phyloP scores from a whole-genome alignment of 306 rosid genomes.

The Macrotyloma uniflorum region DNA sequence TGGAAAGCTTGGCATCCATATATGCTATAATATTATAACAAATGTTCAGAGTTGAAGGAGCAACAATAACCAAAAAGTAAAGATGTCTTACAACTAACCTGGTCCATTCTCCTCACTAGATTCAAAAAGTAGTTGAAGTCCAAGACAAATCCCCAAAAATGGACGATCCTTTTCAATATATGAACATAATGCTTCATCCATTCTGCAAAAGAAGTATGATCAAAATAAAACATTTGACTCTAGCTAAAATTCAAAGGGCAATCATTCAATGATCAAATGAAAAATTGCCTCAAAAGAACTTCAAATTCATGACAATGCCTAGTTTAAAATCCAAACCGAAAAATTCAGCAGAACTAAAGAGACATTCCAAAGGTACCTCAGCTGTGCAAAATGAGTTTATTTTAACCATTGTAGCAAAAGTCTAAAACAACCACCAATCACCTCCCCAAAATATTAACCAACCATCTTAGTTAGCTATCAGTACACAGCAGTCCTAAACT shows the following conservation, averaged over 20 bases:
- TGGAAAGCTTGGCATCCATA: neutral
- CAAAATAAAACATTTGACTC: slow-evolving; percentile 12
- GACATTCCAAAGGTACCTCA: slow-evolving; percentile 4
- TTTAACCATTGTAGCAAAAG: neutral
- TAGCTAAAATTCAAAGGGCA: neutral
- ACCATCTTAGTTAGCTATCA: neutral
- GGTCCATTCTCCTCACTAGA: slow-evolving; percentile 93
- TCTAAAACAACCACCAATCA: slow-evolving; percentile 2
- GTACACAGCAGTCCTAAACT: neutral
- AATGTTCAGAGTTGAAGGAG: neutral
- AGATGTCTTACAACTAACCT: slow-evolving; percentile 53
- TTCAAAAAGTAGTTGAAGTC: slow-evolving; percentile 95
- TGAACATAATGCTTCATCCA: slow-evolving; percentile 85
- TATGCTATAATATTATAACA: slow-evolving; percentile 1
- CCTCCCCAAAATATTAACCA: neutral
- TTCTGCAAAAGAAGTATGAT: slow-evolving; percentile 55
- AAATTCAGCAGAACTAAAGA: slow-evolving; percentile 29
- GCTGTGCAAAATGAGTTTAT: slow-evolving; percentile 14
- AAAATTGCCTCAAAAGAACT: neutral
- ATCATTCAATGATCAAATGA: slow-evolving; percentile 1
- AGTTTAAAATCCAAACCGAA: neutral
- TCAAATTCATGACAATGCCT: neutral
- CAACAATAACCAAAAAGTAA: neutral
- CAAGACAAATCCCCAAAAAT: slow-evolving; percentile 94
- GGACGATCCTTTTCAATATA: slow-evolving; percentile 88